These are phyloP conservation scores for Cyclanthera cordifolia DNA, from an alignment of 306 rosid genomes.

Conservation along the genomic window DNA sequence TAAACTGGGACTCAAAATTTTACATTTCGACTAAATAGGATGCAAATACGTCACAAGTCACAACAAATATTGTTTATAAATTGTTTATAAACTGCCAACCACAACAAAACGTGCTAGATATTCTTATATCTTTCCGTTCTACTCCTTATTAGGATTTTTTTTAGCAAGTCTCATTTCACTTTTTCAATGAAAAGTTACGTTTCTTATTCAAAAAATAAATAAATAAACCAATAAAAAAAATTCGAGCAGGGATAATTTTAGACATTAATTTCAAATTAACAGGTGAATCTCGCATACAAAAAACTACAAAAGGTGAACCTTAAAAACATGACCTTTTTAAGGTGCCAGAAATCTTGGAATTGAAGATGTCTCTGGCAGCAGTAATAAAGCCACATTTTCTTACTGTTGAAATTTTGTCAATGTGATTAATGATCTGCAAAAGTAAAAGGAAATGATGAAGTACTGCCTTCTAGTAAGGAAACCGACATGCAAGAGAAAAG, in stretches of 20 bases:
- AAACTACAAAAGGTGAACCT: too few species aligned
- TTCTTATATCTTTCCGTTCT: neutral
- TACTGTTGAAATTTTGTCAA: constrained; percentile 58
- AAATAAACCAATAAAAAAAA: neutral
- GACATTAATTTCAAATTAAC: neutral
- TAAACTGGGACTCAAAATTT: neutral
- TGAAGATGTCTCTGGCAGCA: constrained; percentile 70
- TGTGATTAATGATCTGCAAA: constrained; percentile 62
- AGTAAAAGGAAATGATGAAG: constrained; percentile 15
- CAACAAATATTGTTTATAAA: neutral
- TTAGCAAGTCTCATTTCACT: too few species aligned
- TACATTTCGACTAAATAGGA: neutral
- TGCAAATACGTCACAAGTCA: neutral
- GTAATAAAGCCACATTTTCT: constrained; percentile 68
- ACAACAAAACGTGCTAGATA: neutral
- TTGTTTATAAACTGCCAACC: neutral
- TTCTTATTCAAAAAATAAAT: neutral
- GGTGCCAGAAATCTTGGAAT: constrained; percentile 84
- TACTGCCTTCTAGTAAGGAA: neutral
- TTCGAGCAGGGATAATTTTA: neutral
- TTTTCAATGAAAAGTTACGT: too few species aligned
- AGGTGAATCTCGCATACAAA: neutral
- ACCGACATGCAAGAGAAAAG: neutral
- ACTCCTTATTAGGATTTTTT: too few species aligned
- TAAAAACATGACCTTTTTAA: constrained; percentile 51